These are phyloP conservation scores for Vitis amurensis DNA, from an alignment of 164 flowering plant species.

Conservation along the genomic window DNA sequence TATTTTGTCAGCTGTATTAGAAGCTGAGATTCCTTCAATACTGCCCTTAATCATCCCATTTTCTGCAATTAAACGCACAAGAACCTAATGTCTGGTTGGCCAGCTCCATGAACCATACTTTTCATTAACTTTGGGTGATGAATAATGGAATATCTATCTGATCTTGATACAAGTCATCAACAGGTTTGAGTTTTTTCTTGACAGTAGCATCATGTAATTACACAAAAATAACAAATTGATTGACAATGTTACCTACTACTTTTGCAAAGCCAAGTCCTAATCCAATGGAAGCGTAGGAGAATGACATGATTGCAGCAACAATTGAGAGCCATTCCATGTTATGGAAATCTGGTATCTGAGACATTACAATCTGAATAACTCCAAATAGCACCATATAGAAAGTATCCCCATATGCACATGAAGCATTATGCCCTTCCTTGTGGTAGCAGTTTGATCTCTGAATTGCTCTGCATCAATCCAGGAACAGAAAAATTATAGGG, in stretches of 20 bases:
- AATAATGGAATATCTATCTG: too few species aligned
- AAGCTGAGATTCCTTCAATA: conserved; percentile 46
- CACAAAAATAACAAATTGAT: background rate
- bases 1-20: conserved; percentile 37
- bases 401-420: conserved; percentile 43
- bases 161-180: too few species aligned
- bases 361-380: conserved; percentile 48
- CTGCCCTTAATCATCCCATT: conserved; percentile 60
- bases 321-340: conserved; percentile 70
- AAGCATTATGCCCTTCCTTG: conserved; percentile 54
- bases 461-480: conserved; percentile 58
- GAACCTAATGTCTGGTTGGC: too few species aligned
- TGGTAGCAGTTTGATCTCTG: conserved; percentile 70
- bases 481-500: background rate
- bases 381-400: conserved; percentile 74
- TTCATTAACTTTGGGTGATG: too few species aligned
- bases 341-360: conserved; percentile 77
- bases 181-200: too few species aligned
- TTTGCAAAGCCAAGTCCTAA: conserved; percentile 46
- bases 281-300: conserved; percentile 58
- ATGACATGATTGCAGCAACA: conserved; percentile 76
- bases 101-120: too few species aligned
- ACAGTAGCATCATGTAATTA: background rate
- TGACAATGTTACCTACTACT: conserved; percentile 39
- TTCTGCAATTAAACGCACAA: conserved; percentile 32